Evolutionary conservation across 139 green algal species (phyloP), one percentile per base, ranked within the genome.

Genomic region (Asterochloris sp.): DNA sequence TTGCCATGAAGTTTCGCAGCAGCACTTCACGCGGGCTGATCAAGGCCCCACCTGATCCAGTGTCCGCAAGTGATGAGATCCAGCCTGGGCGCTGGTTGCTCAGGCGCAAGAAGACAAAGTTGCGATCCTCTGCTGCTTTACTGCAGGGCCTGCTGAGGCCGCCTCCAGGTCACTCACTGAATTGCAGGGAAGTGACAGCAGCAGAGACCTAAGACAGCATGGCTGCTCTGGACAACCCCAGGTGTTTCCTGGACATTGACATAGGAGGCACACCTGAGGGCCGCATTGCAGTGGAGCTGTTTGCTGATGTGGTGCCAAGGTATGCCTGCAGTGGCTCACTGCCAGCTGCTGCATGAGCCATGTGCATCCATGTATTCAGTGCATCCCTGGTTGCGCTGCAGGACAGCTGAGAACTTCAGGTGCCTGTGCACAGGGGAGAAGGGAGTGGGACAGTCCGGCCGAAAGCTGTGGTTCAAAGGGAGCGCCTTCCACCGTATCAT

Each of bases 331-430:
- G 67, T 62, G n/a, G 73, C 73, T 62, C 11, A 14, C 6, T 74
- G 38, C 38, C 38, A 54, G 38, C 38, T 54, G 38, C 38, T 54
- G 69, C 87, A 91, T 92, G 93, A 12, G 84, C 90, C 15, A 91
- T 97, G 27, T 90, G 95, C 63, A 93, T 95, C 80, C 91, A 92
- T n/a, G 76, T 96, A 73, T 97, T 92, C 81, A 90, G 93, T 54
- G 38, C 2, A 54, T 54, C 73, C 38, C 38, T 91, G 95, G 19
- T 83, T 84, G 10, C 92, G 95, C 17, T 93, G 92, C 73, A 95
- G 94, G 81, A 97, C 94, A 10, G 89, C 86, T 11, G 94, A 96
- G 83, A 97, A 97, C 81, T 97, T 96, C 87, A 64, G 89, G 26
- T 89, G 84, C 24, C 76, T 92, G 69, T 90, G 90, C 85, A 91